Evolutionary conservation across 2,329 filamentous ascomycete genomes (phyloP).

Genomic region (Diplodia mutila): DNA sequence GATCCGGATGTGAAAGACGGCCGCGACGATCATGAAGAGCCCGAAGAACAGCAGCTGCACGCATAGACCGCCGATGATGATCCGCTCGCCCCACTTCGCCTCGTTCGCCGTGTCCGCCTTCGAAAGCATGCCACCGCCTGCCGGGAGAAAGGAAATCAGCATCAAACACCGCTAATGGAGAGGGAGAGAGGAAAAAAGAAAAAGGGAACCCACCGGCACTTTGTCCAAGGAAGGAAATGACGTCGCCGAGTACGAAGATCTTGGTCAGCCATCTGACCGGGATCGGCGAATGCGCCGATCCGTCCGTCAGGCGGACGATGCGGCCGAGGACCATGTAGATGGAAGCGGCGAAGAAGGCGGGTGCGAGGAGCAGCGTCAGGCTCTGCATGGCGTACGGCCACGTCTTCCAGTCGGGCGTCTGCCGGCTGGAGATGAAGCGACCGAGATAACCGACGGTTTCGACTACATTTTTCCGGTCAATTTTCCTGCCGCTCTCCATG

Average conservation of each 20-base stretch:
- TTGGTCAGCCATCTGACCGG: constrained; percentile 44
- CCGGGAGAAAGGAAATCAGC: neutral
- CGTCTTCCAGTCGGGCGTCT: constrained; percentile 36
- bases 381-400: constrained; percentile 50
- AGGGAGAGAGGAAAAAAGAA: neutral
- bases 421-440: constrained; percentile 41
- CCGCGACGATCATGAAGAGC: constrained; percentile 49
- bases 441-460: constrained; percentile 57
- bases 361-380: constrained; percentile 50
- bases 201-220: constrained; percentile 26
- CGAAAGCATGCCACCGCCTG: constrained; percentile 20
- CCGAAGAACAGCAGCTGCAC: constrained; percentile 57
- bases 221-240: constrained; percentile 49
- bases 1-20: constrained; percentile 36
- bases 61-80: constrained; percentile 55
- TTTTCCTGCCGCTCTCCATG: too few relatives aligned
- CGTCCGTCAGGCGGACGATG: constrained; percentile 42
- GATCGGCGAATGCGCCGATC: constrained; percentile 42
- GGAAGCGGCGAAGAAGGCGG: constrained; percentile 51
- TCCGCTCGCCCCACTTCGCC: constrained; percentile 40
- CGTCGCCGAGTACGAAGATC: constrained; percentile 48
- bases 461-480: too few relatives aligned
- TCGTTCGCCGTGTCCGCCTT: neutral
- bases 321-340: constrained; percentile 52
- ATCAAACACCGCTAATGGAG: too few relatives aligned